Evolutionary conservation across 805 yeast species (phyloP).

Genomic region (Candida andamanensis): DNA sequence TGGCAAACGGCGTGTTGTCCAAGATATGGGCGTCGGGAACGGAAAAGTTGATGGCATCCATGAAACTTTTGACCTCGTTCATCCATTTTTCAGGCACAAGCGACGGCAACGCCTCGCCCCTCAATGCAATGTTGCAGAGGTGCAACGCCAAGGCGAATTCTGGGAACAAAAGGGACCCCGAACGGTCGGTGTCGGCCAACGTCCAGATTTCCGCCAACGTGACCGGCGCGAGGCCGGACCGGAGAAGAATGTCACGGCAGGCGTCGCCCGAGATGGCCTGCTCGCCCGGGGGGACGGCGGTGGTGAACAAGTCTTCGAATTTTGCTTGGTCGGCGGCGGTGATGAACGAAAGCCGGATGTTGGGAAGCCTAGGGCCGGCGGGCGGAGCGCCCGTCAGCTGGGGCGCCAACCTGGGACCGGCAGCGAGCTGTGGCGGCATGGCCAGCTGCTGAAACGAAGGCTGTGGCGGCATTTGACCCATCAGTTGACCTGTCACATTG

Average conservation of each 20-base stretch:
- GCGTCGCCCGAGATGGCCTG: constrained; percentile 62
- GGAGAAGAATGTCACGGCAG: constrained; percentile 73
- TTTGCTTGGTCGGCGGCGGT: constrained; percentile 81
- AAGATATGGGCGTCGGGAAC: constrained; percentile 53
- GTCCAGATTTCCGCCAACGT: constrained; percentile 87
- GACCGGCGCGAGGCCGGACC: constrained; percentile 71
- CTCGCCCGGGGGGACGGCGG: constrained; percentile 71
- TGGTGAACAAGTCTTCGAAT: constrained; percentile 78
- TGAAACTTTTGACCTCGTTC: constrained; percentile 84
- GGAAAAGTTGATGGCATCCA: constrained; percentile 79
- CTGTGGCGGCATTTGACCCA: no score
- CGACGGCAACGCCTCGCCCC: constrained; percentile 74
- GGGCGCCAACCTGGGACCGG: no score
- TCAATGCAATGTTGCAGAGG: constrained; percentile 70
- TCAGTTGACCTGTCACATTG: no score
- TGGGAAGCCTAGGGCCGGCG: constrained; percentile 60
- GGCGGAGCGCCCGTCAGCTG: constrained; percentile 46
- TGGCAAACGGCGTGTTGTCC: constrained; percentile 42
- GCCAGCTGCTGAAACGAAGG: constrained; percentile 24
- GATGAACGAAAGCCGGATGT: constrained; percentile 76
- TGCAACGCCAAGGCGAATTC: constrained; percentile 92
- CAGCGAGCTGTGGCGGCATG: no score
- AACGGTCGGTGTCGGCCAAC: constrained; percentile 79
- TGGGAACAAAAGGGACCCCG: constrained; percentile 84
- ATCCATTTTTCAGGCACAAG: constrained; percentile 65